Evolutionary conservation across 2,329 filamentous ascomycete genomes (phyloP).

Genomic region (Hypoxylon sp.): DNA sequence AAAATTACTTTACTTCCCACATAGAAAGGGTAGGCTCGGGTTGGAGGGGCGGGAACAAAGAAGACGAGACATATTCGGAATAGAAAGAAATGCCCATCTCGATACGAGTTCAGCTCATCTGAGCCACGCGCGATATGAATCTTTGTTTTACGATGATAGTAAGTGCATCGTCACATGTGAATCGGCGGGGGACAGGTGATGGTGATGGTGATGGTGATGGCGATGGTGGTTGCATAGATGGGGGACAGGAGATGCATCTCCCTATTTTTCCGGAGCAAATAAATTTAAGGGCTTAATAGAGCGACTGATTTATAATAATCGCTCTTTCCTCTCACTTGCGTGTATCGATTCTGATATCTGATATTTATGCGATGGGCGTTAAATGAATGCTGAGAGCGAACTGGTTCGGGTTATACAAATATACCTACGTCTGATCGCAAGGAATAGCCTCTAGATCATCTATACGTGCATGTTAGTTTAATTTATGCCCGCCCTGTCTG

Average conservation of each 20-base stretch:
- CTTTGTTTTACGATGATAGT: constrained; percentile 1
- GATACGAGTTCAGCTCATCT: constrained; percentile 4
- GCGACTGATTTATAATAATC: constrained; percentile 25
- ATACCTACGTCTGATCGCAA: background rate
- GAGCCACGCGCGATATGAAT: background rate
- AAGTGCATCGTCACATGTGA: constrained; percentile 1
- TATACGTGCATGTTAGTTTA: background rate
- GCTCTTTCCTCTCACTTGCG: background rate
- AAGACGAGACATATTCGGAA: constrained; percentile 10
- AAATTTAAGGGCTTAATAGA: constrained; percentile 3
- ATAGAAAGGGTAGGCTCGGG: constrained; percentile 20
- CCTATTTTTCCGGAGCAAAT: constrained; percentile 32
- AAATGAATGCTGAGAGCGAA: background rate
- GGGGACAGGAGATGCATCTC: background rate
- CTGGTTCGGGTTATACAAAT: background rate
- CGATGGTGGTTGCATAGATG: constrained; percentile 18
- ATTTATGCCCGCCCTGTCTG: background rate
- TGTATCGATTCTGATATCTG: constrained; percentile 6
- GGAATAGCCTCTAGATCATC: background rate
- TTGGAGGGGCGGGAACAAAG: background rate
- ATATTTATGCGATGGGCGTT: background rate
- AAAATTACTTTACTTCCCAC: constrained; percentile 9
- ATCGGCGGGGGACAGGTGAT: background rate
- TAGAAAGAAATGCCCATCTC: constrained; percentile 24
- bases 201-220: background rate